phyloP scores from a whole-genome alignment of 1,284 basidiomycete species.

The Boletus mariae region DNA sequence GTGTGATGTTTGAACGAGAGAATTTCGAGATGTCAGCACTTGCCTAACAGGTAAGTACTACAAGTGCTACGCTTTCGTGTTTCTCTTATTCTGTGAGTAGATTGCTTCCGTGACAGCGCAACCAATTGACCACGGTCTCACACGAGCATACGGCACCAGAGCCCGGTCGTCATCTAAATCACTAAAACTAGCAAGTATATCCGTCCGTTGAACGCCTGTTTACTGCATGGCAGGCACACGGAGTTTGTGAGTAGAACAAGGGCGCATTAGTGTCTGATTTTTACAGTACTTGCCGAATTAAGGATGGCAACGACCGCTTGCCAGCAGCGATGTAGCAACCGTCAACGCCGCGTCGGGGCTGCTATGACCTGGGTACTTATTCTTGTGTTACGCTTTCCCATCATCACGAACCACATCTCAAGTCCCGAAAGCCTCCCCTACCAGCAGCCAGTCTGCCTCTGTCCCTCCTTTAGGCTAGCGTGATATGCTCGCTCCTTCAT shows the following conservation, averaged over 20 bases:
- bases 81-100: background rate
- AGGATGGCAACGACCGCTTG: constrained; percentile 22
- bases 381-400: constrained; percentile 21
- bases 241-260: background rate
- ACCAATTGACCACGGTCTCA: background rate
- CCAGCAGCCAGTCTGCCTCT: constrained; percentile 22
- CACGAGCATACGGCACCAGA: background rate
- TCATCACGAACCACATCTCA: constrained; percentile 10
- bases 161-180: background rate
- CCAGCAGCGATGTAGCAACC: constrained; percentile 5
- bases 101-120: background rate
- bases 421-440: constrained; percentile 3
- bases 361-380: constrained; percentile 2
- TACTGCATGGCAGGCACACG: background rate
- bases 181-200: background rate
- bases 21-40: background rate
- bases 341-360: constrained; percentile 13
- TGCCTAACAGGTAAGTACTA: background rate
- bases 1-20: background rate
- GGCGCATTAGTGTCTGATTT: background rate
- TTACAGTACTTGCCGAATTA: constrained; percentile 1
- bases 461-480: constrained; percentile 20
- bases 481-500: constrained; percentile 21
- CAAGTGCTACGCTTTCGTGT: background rate
- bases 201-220: background rate